A percentile compares a stretch with the other conserved stretches of the same genome.
phyloP scores from a whole-genome alignment of 331 rosid species.

The Saraca asoca region DNA sequence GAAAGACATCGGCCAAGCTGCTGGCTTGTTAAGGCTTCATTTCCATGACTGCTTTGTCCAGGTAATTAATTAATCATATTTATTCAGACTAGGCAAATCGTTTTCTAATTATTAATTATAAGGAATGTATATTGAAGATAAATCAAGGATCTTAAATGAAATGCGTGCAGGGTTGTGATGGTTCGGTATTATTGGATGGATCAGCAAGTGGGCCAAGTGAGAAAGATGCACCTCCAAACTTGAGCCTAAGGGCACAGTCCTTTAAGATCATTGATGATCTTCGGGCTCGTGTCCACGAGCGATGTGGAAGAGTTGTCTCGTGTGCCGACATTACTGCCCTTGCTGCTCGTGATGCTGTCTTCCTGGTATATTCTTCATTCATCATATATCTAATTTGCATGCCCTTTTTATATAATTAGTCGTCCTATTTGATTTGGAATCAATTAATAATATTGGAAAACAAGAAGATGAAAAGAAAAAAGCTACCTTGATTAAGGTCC shows the following conservation, averaged over 20 bases:
- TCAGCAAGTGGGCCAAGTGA: constrained; percentile 50
- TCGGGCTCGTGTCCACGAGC: constrained; percentile 31
- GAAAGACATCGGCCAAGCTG: constrained; percentile 53
- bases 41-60: constrained; percentile 57
- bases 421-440: too few relatives aligned
- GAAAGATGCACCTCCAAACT: constrained; percentile 40
- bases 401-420: too few relatives aligned
- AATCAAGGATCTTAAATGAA: neutral
- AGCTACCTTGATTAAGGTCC: too few relatives aligned
- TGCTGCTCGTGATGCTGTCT: constrained; percentile 44
- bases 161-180: constrained; percentile 54
- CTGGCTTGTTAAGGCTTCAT: constrained; percentile 60
- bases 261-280: constrained; percentile 46
- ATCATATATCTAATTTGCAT: too few relatives aligned
- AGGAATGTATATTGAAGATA: too few relatives aligned
- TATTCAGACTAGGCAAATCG: too few relatives aligned
- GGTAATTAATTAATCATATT: neutral
- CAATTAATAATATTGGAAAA: too few relatives aligned
- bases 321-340: constrained; percentile 49
- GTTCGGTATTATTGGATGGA: constrained; percentile 45
- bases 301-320: constrained; percentile 49
- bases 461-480: too few relatives aligned
- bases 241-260: constrained; percentile 31
- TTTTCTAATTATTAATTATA: too few relatives aligned
- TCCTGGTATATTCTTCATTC: constrained; percentile 42